Conservation (phyloP, 257 asterid species). For the Salvia miltiorrhiza region DNA sequence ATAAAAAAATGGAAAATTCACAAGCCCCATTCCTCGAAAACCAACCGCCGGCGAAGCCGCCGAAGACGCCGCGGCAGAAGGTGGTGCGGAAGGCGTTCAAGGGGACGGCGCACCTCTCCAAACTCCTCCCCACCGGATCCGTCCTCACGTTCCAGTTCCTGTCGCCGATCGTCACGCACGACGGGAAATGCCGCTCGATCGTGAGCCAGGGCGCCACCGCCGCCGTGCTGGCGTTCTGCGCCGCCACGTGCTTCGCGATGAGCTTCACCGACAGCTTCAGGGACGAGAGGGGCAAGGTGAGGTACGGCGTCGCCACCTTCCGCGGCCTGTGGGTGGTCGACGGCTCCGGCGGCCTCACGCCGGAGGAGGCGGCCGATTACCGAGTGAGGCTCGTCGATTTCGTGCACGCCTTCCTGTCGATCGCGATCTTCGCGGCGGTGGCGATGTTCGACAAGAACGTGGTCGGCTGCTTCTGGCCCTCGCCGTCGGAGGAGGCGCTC, state of each 20-base stretch:
- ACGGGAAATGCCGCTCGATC: constrained; percentile 58
- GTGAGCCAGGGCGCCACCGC: constrained; percentile 40
- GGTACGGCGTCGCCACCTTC: constrained; percentile 77
- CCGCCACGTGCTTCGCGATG: constrained; percentile 46
- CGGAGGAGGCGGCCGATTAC: constrained; percentile 39
- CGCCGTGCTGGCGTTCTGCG: constrained; percentile 45
- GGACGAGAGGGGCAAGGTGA: constrained; percentile 68
- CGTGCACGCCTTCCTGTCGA: constrained; percentile 59
- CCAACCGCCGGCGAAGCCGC: constrained; percentile 26
- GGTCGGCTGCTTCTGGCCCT: constrained; percentile 56
- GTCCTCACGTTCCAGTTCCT: constrained; percentile 72
- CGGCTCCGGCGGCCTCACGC: constrained; percentile 33
- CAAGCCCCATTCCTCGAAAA: constrained; percentile 42
- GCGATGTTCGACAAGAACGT: constrained; percentile 77
- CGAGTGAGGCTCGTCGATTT: constrained; percentile 52
- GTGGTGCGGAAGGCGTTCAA: constrained; percentile 70
- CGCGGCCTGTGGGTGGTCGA: constrained; percentile 64
- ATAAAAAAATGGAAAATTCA: constrained; percentile 5
- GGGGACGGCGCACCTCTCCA: constrained; percentile 71
- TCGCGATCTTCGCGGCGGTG: constrained; percentile 58
- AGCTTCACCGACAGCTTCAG: constrained; percentile 80
- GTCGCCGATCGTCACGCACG: constrained; percentile 57
- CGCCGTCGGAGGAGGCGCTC: constrained; percentile 51
- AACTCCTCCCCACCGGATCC: constrained; percentile 91
- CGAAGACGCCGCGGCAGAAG: constrained; percentile 50